Evolutionary conservation across 2,329 filamentous ascomycete species (phyloP), one percentile per base, ranked within the genome.

Genomic region (Sordariomycetes sp.): DNA sequence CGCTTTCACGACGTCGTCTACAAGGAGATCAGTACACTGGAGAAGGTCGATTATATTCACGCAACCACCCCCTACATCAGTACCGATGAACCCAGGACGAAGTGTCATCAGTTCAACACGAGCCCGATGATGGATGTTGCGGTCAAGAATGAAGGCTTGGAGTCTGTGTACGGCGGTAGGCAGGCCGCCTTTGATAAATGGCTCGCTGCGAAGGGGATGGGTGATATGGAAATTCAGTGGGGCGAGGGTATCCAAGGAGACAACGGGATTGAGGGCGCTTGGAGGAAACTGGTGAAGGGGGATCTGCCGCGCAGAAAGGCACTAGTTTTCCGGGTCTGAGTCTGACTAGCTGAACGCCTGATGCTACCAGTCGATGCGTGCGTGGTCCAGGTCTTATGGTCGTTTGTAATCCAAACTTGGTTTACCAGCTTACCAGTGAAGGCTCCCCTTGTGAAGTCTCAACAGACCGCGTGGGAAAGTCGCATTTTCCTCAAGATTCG

Each of bases 61-160:
- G 29, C 35, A 6, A 12, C 15, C 5, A 17, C 34, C 3, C 36
- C 30, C 4, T 17, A 25, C 14, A 9, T 43, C 17, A 10, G 32
- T 14, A 32, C 33, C 8, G 18, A 30, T 20, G 28, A 30, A 9
- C 23, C 23, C 9, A 9, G 23, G 9, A 25, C 23, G n/a, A n/a
- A 9, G 9, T n/a, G n/a, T 9, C 23, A 25, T n/a, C n/a, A 9
- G 23, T 25, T 42, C 19, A 42, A 43, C 30, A 43, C 41, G 6
- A 41, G 38, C 3, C 31, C 10, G 8, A 31, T 41, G 5, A 8
- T 39, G 4, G 41, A 44, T n/a, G 33, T 26, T n/a, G 41, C 32
- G 2, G 20, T 31, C n/a, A 19, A 20, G 8, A 18, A 21, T 6
- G 32, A 39, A 21, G 40, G 38, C 15, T 27, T 29, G n/a, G 35